Evolutionary conservation across 1,284 basidiomycete genomes (phyloP), one percentile per base, ranked within the genome.

Genomic region (Chalciporus sp.): DNA sequence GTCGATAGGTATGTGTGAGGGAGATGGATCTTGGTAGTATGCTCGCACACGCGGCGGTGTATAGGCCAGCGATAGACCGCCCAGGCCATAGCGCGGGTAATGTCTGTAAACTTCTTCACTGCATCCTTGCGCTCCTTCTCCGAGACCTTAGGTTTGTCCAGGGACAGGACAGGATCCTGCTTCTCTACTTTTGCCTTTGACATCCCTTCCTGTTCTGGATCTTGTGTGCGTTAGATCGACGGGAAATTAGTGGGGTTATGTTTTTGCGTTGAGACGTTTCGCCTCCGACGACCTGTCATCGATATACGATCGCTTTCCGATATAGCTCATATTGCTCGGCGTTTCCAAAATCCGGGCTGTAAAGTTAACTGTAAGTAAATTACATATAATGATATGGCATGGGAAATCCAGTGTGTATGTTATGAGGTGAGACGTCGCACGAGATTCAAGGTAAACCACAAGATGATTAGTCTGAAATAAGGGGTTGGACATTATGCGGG

Each of bases 1-100:
- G 61, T 63, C 26, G 68, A 67, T 47, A 72, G 66, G 58, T 76
- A 77, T 8, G 72, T 71, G 28, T 73, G 68, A 6, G 76, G 76
- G 17, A 77, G 69, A 54, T 76, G 72, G 37, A 77, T 64, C 20
- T 65, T 68, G 42, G 69, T 65, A 49, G 58, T 58, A 31, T 58
- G 52, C 19, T 59, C 50, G 20, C 65, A 56, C 28, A 62, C 27
- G 5, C 66, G 67, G 47, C 68, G 67, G 37, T 71, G 70, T 26
- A 70, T 58, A 10, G 76, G 68, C 65, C 72, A 71, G 56, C 76
- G 63, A 47, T 71, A 66, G 19, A 74, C 52, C 17, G 63, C 54
- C 72, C 72, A 74, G 12, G 72, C 72, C 14, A 61, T 64, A n/a
- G 69, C 69, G 47, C 67, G 64, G 14, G 66, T 62, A 47, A 61